Evolutionary conservation across 2,329 filamentous ascomycete genomes (phyloP).

Genomic region (Aspergillus flavus): DNA sequence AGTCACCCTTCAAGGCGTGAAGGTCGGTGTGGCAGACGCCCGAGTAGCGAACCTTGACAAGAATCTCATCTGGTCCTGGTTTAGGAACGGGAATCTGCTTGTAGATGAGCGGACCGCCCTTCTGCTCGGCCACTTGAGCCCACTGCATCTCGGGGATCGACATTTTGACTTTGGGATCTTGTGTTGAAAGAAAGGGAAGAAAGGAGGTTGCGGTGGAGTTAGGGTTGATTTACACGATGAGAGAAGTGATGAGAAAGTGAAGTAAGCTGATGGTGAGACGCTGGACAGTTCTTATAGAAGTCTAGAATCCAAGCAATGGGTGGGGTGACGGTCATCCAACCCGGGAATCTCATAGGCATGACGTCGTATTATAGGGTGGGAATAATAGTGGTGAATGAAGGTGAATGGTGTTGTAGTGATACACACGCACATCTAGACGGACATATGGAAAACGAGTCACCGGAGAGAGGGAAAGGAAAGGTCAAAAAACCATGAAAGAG

Average conservation of each 20-base stretch:
- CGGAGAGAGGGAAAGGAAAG: conserved; percentile 3
- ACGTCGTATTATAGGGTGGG: neutral
- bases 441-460: neutral
- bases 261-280: neutral
- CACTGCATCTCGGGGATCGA: conserved; percentile 79
- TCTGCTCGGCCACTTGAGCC: conserved; percentile 87
- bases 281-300: conserved; percentile 12
- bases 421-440: neutral
- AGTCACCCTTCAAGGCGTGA: conserved; percentile 83
- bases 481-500: neutral
- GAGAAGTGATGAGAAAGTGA: neutral
- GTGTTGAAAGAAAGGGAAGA: neutral
- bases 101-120: conserved; percentile 64
- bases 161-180: conserved; percentile 18
- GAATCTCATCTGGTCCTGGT: conserved; percentile 85
- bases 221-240: neutral
- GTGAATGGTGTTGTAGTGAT: too few species aligned
- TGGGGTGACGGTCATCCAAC: conserved; percentile 7
- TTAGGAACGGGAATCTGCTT: conserved; percentile 72
- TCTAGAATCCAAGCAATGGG: neutral
- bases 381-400: neutral
- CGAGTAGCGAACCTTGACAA: conserved; percentile 87
- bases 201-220: neutral
- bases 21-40: conserved; percentile 90
- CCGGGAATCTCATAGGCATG: neutral